phyloP scores from a whole-genome alignment of 371 early-diverging fungal genomes.

The Saksenaea vasiformis region DNA sequence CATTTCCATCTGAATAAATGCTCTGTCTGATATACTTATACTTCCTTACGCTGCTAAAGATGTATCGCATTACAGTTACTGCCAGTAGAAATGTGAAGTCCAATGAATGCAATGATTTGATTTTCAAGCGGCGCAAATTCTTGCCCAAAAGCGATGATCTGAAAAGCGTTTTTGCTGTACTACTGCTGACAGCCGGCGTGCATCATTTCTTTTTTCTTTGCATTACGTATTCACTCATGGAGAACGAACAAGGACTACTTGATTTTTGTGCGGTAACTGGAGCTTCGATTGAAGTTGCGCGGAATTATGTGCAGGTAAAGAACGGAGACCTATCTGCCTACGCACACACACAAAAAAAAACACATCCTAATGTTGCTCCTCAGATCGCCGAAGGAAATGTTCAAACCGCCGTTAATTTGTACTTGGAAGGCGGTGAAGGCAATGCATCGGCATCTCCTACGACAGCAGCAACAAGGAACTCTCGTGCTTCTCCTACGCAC shows the following conservation, averaged over 20 bases:
- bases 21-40: too few relatives aligned
- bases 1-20: too few relatives aligned
- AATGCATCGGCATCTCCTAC: not conserved
- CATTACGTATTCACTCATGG: slow-evolving; percentile 11
- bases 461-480: not conserved
- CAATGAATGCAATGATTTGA: too few relatives aligned
- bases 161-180: not conserved
- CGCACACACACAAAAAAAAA: not conserved
- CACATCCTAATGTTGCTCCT: not conserved
- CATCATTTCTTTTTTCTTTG: not conserved
- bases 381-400: slow-evolving; percentile 50
- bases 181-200: slow-evolving; percentile 3
- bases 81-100: too few relatives aligned
- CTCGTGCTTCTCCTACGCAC: not conserved
- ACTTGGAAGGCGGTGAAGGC: slow-evolving; percentile 37
- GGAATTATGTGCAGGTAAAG: slow-evolving; percentile 43
- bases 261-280: slow-evolving; percentile 48
- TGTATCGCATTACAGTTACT: too few relatives aligned
- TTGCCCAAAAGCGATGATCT: too few relatives aligned
- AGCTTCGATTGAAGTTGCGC: slow-evolving; percentile 37
- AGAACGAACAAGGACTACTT: slow-evolving; percentile 32
- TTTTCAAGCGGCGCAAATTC: too few relatives aligned
- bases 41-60: too few relatives aligned
- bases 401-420: slow-evolving; percentile 41
- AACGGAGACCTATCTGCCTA: too few relatives aligned